Conservation (phyloP, 2,329 filamentous ascomycete genomes). For the Polytolypa hystricis region DNA sequence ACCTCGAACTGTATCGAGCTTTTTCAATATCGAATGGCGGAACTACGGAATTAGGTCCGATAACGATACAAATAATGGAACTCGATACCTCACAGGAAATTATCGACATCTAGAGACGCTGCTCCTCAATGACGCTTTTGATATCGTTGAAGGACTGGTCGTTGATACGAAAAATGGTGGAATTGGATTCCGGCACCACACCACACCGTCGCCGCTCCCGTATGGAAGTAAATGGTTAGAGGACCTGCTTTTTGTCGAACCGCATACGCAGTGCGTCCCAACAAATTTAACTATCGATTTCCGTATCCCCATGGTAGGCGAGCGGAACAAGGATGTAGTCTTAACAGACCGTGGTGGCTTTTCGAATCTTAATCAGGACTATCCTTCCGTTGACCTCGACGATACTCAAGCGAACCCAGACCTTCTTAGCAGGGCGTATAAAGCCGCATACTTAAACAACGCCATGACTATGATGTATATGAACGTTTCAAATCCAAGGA, state of each 20-base stretch:
- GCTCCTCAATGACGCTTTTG: slow-evolving; percentile 22
- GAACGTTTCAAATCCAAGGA: slow-evolving; percentile 27
- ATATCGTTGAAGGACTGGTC: slow-evolving; percentile 34
- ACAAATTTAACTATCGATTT: slow-evolving; percentile 34
- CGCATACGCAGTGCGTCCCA: slow-evolving; percentile 35
- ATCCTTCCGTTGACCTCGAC: slow-evolving; percentile 21
- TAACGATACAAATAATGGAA: slow-evolving; percentile 21
- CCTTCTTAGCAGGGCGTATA: slow-evolving; percentile 31
- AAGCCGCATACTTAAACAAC: slow-evolving; percentile 36
- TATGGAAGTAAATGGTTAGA: slow-evolving; percentile 36
- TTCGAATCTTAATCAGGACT: slow-evolving; percentile 25
- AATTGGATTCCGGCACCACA: slow-evolving; percentile 39
- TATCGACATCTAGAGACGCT: slow-evolving; percentile 23
- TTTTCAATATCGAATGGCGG: slow-evolving; percentile 34
- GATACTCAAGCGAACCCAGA: slow-evolving; percentile 28
- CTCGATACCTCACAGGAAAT: slow-evolving; percentile 19
- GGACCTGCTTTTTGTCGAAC: slow-evolving; percentile 39
- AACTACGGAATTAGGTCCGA: slow-evolving; percentile 15
- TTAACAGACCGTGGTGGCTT: slow-evolving; percentile 37
- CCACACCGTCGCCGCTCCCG: slow-evolving; percentile 21
- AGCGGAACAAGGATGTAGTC: slow-evolving; percentile 15
- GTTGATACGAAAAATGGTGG: slow-evolving; percentile 33
- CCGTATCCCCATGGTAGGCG: slow-evolving; percentile 14
- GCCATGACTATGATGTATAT: slow-evolving; percentile 28
- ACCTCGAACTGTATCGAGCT: slow-evolving; percentile 27